These are phyloP conservation scores for Ustilago vetiveriae DNA, from an alignment of 1,284 basidiomycete genomes.

Conservation along the genomic window DNA sequence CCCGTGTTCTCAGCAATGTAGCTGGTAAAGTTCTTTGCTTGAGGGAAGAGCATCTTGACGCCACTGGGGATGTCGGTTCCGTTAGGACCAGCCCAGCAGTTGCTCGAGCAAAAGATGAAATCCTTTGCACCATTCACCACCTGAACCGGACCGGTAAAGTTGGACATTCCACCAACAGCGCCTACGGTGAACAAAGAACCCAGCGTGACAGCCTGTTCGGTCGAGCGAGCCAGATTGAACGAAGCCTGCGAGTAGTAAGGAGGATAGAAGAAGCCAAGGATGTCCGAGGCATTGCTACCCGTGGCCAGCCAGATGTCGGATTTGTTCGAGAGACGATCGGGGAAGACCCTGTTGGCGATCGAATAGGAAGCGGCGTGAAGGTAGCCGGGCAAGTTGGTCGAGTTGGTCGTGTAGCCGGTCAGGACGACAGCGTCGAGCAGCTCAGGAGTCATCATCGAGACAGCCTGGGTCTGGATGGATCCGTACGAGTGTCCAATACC, in stretches of 20 bases:
- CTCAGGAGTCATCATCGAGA: slow-evolving; percentile 50
- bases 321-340: slow-evolving; percentile 20
- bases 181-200: slow-evolving; percentile 64
- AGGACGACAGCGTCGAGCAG: slow-evolving; percentile 66
- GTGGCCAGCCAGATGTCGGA: slow-evolving; percentile 54
- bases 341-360: slow-evolving; percentile 61
- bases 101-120: slow-evolving; percentile 62
- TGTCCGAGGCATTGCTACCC: slow-evolving; percentile 62
- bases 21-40: slow-evolving; percentile 39
- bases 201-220: slow-evolving; percentile 64
- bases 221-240: slow-evolving; percentile 47
- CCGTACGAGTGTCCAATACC: slow-evolving; percentile 51
- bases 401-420: slow-evolving; percentile 65
- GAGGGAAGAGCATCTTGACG: slow-evolving; percentile 43
- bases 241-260: slow-evolving; percentile 66
- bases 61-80: slow-evolving; percentile 22
- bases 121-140: slow-evolving; percentile 69
- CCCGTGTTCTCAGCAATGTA: slow-evolving; percentile 42
- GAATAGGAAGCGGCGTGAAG: slow-evolving; percentile 59
- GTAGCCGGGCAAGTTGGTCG: slow-evolving; percentile 46
- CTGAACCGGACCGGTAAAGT: slow-evolving; percentile 67
- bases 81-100: slow-evolving; percentile 58
- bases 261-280: slow-evolving; percentile 68
- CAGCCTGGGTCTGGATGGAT: slow-evolving; percentile 56
- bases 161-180: slow-evolving; percentile 46